phyloP scores from a whole-genome alignment of 768 basidiomycete genomes.

The Tylopilus vinaceipallidus region DNA sequence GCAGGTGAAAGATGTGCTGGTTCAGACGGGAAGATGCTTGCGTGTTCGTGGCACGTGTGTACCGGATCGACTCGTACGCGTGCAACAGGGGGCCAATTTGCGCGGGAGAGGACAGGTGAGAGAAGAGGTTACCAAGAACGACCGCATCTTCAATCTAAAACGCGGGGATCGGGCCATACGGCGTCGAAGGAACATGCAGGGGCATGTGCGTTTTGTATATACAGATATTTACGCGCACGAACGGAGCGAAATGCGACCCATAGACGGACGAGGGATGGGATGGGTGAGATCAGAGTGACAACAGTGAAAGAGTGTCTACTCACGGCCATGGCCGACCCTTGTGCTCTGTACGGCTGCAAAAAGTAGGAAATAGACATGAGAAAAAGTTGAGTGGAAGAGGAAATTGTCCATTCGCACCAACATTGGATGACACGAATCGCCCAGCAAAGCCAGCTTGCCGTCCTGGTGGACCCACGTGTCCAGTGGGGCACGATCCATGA shows the following conservation, averaged over 20 bases:
- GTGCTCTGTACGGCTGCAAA: constrained; percentile 48
- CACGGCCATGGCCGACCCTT: constrained; percentile 56
- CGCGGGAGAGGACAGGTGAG: constrained; percentile 37
- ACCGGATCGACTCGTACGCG: constrained; percentile 53
- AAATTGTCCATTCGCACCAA: constrained; percentile 26
- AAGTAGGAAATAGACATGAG: not conserved
- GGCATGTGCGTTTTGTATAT: not conserved
- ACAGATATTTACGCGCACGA: not conserved
- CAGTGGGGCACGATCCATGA: constrained; percentile 49
- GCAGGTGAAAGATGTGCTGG: constrained; percentile 53
- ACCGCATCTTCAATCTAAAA: constrained; percentile 36
- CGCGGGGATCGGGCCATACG: not conserved
- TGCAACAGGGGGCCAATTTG: constrained; percentile 47
- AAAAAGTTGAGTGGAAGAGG: not conserved
- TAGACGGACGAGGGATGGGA: not conserved
- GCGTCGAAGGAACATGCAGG: too few relatives aligned
- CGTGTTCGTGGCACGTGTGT: constrained; percentile 46
- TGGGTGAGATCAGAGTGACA: not conserved
- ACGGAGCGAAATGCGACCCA: not conserved
- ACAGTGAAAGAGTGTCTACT: constrained; percentile 8
- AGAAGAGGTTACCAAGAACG: constrained; percentile 50
- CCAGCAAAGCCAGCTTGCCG: constrained; percentile 45
- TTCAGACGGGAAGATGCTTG: constrained; percentile 51
- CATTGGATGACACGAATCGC: constrained; percentile 61
- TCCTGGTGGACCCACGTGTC: constrained; percentile 46